A percentile compares a stretch with the other conserved stretches of the same genome.
phyloP scores from a whole-genome alignment of 768 basidiomycete species.

The Kwoniella shandongensis region DNA sequence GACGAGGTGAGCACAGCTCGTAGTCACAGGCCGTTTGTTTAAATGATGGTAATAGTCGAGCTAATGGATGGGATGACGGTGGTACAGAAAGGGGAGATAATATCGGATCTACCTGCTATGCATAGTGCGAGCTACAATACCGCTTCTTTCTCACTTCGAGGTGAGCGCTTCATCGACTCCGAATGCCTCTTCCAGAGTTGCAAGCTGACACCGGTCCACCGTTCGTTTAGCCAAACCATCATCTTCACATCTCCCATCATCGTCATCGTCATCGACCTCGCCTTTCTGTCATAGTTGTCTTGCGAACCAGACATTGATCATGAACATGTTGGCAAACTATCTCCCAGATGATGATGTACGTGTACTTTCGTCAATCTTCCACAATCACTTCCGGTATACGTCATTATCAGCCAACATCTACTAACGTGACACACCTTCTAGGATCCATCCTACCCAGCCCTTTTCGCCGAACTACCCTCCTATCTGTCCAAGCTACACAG shows the following conservation, averaged over 20 bases:
- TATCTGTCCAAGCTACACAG: conserved; percentile 73
- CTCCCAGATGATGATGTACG: conserved; percentile 74
- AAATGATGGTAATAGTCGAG: background rate
- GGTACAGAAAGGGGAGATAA: conserved; percentile 69
- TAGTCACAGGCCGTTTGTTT: no score
- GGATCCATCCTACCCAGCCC: conserved; percentile 70
- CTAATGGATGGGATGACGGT: conserved; percentile 1
- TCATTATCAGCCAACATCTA: background rate
- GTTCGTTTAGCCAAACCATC: conserved; percentile 35
- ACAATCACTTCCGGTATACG: background rate
- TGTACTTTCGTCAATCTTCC: conserved; percentile 16
- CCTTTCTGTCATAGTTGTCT: conserved; percentile 81
- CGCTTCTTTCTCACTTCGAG: conserved; percentile 38
- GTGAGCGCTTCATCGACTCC: conserved; percentile 28
- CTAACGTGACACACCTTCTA: no score
- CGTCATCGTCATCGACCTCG: conserved; percentile 18
- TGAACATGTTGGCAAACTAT: conserved; percentile 86
- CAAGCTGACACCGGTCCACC: background rate
- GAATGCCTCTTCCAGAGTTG: background rate
- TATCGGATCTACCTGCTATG: conserved; percentile 86
- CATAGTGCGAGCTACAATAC: conserved; percentile 68
- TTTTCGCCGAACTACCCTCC: conserved; percentile 65
- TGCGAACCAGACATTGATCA: conserved; percentile 85
- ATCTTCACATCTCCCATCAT: conserved; percentile 35
- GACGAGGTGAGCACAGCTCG: conserved; percentile 42